Percentiles rank a stretch among this genome's conserved stretches.
These are phyloP conservation scores for Diaporthe vaccinii DNA, from an alignment of 2,329 filamentous ascomycete species.

Conservation along the genomic window DNA sequence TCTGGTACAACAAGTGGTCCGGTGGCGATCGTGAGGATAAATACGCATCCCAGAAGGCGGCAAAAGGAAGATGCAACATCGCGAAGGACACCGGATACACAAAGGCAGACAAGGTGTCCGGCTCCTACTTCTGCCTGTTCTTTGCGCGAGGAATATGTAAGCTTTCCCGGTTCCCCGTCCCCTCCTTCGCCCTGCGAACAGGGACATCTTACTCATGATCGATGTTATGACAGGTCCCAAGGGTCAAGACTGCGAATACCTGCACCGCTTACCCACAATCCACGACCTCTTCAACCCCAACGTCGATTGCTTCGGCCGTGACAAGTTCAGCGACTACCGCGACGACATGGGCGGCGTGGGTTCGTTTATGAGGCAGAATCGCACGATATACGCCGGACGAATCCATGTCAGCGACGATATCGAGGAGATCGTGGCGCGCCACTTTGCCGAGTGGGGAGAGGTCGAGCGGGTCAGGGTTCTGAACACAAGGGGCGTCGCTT, in stretches of 20 bases:
- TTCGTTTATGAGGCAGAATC: slow-evolving; percentile 92
- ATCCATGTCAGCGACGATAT: slow-evolving; percentile 98
- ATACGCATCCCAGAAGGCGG: slow-evolving; percentile 84
- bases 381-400: slow-evolving; percentile 91
- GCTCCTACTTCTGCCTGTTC: slow-evolving; percentile 92
- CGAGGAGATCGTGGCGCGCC: slow-evolving; percentile 92
- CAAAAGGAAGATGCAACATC: slow-evolving; percentile 89
- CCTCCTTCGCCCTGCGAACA: slow-evolving; percentile 68
- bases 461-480: slow-evolving; percentile 90
- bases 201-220: slow-evolving; percentile 7
- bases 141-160: slow-evolving; percentile 84
- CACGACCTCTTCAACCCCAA: slow-evolving; percentile 95
- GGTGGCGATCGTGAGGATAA: slow-evolving; percentile 96
- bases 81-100: slow-evolving; percentile 85
- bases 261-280: slow-evolving; percentile 88
- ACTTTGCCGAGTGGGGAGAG: slow-evolving; percentile 97
- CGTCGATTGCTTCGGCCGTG: slow-evolving; percentile 93
- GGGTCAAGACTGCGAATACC: slow-evolving; percentile 92
- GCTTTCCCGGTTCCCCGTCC: slow-evolving; percentile 63
- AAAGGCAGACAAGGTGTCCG: slow-evolving; percentile 79
- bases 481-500: slow-evolving; percentile 90
- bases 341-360: slow-evolving; percentile 99
- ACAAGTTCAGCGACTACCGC: slow-evolving; percentile 92
- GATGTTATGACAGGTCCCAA: slow-evolving; percentile 68
- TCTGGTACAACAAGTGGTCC: slow-evolving; percentile 99